Evolutionary conservation across 495 filamentous ascomycete genomes (phyloP).

Genomic region (Chaetomium fimeti): DNA sequence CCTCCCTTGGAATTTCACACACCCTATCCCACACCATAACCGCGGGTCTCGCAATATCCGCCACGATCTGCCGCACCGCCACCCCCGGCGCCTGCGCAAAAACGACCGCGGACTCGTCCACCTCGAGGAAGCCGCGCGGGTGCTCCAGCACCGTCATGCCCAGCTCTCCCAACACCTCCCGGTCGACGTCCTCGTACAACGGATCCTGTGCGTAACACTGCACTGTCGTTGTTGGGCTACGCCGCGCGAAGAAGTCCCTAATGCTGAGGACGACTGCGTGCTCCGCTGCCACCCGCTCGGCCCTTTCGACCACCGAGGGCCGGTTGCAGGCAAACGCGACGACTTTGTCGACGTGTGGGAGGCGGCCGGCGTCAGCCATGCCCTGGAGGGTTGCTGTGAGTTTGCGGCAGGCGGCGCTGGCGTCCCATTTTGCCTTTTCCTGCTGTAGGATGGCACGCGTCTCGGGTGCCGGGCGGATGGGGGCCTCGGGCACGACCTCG

Average conservation of each 20-base stretch:
- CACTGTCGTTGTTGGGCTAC: not conserved
- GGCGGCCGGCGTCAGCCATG: constrained; percentile 9
- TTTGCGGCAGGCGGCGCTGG: constrained; percentile 7
- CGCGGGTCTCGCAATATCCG: constrained; percentile 11
- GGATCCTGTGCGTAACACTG: constrained; percentile 12
- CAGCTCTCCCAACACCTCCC: constrained; percentile 8
- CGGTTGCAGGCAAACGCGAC: constrained; percentile 13
- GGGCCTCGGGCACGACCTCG: not conserved
- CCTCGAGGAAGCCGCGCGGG: constrained; percentile 9
- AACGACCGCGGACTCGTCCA: constrained; percentile 3
- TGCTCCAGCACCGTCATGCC: constrained; percentile 8
- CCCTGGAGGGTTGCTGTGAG: constrained; percentile 6
- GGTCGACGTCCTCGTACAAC: constrained; percentile 6
- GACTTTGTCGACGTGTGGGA: constrained; percentile 7
- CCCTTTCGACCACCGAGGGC: constrained; percentile 2
- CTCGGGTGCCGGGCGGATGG: constrained; percentile 1
- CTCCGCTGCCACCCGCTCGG: constrained; percentile 7
- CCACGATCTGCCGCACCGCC: constrained; percentile 10
- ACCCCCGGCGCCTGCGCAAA: constrained; percentile 2
- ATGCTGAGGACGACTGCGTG: constrained; percentile 7
- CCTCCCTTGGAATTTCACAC: constrained; percentile 5
- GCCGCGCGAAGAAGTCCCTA: constrained; percentile 10
- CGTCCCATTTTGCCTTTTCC: constrained; percentile 11
- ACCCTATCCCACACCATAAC: constrained; percentile 16
- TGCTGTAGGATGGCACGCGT: constrained; percentile 9